These are phyloP conservation scores for Fusarium piperis DNA, from an alignment of 2,329 filamentous ascomycete genomes.

Conservation along the genomic window DNA sequence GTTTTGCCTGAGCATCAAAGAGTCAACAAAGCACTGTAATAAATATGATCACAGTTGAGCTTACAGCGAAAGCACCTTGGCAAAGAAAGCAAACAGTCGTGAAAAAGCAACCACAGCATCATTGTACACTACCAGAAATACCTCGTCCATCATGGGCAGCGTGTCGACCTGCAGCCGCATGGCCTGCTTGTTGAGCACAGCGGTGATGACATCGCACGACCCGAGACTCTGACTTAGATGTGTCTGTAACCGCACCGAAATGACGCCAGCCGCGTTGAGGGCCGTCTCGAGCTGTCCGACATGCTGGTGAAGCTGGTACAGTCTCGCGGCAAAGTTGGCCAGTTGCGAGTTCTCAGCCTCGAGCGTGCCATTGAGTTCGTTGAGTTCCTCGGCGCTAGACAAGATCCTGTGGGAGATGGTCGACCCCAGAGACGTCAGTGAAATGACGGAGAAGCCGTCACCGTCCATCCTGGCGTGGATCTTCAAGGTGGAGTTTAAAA, in stretches of 20 bases:
- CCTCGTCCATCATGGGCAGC: slow-evolving; percentile 35
- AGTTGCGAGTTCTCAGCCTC: slow-evolving; percentile 31
- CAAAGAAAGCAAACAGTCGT: slow-evolving; percentile 39
- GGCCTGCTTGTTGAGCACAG: slow-evolving; percentile 47
- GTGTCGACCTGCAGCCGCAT: slow-evolving; percentile 44
- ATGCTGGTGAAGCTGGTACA: slow-evolving; percentile 41
- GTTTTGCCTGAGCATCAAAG: slow-evolving; percentile 8
- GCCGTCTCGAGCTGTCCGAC: slow-evolving; percentile 40
- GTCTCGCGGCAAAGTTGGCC: slow-evolving; percentile 30
- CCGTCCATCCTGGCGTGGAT: slow-evolving; percentile 42
- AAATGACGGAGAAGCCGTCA: slow-evolving; percentile 48
- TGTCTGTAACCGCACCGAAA: slow-evolving; percentile 45
- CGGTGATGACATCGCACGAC: slow-evolving; percentile 44
- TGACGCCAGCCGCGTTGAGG: slow-evolving; percentile 35
- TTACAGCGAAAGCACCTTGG: slow-evolving; percentile 38
- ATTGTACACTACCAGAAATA: slow-evolving; percentile 40
- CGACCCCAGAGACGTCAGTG: slow-evolving; percentile 45
- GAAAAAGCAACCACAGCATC: slow-evolving; percentile 38
- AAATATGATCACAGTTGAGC: neutral
- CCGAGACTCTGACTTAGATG: slow-evolving; percentile 41
- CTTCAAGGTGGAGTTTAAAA: neutral
- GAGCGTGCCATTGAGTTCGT: slow-evolving; percentile 36
- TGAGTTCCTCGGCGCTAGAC: slow-evolving; percentile 44
- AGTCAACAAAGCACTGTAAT: neutral
- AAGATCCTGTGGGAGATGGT: slow-evolving; percentile 45